Base-by-base conservation (phyloP, 1,284 basidiomycete genomes). In the Wolfiporia cocos region DNA sequence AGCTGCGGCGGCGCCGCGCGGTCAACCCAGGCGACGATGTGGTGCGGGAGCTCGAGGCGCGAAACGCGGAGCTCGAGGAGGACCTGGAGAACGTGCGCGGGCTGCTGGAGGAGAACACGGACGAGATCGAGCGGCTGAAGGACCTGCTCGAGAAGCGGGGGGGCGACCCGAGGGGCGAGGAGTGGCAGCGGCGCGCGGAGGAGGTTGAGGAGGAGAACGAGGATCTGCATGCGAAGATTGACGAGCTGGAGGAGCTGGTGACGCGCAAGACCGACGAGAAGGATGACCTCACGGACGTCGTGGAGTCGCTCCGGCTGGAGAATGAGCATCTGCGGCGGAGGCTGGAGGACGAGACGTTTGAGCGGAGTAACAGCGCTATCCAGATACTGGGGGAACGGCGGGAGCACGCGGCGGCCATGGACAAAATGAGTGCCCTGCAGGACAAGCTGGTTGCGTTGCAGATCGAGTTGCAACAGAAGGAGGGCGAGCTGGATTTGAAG, bases 401-500 rank as follows among this genome's bases (percentile, higher is more conserved):
- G 47, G 81, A 83, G 47, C 66, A 82, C 21, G 83, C 87, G 54
- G 78, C 76, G 1, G 73, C 83, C 2, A 82, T 88, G 54, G 84
- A 84, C 12, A 82, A 82, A 49, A 58, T 89, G 41, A 87, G 88
- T 52, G 70, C 75, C 0, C 63, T 86, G 31, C 69, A 81, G 37
- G 89, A 92, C 63, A 79, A 79, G 57, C 68, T 90, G 2, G 84
- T 88, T 0, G 85, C 85, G 0, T 74, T 79, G 4, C 73, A 81
- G 53, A 88, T 92, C 48, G 86, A 91, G 60, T 64, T 90, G 21
- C 84, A 88, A 58, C 80, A 86, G 60, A 83, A 78, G 58, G 88
- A 91, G 52, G 86, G 87, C 50, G 89, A 92, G 26, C 62, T 86
- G n/a, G 83, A 86, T 42, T 69, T 80, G 59, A 80, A 83, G 68